These are phyloP conservation scores for Colletotrichum filicis DNA, from an alignment of 2,329 filamentous ascomycete species.

Conservation along the genomic window DNA sequence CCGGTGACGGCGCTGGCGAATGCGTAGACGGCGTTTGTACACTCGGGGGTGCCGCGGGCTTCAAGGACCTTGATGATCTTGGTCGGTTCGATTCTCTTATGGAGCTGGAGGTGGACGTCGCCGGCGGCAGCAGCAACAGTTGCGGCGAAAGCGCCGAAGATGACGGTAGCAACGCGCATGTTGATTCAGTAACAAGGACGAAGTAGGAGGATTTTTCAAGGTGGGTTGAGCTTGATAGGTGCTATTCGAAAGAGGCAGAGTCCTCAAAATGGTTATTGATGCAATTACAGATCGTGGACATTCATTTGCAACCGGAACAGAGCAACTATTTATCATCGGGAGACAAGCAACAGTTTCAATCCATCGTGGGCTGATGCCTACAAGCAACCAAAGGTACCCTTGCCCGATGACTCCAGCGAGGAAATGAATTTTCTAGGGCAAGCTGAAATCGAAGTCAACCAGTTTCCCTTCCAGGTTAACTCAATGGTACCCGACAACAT, in stretches of 20 bases:
- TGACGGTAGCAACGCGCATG: not conserved
- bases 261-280: no score
- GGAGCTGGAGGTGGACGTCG: not conserved
- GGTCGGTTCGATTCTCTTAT: conserved; percentile 10
- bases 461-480: not conserved
- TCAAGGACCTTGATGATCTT: not conserved
- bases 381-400: not conserved
- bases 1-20: conserved; percentile 7
- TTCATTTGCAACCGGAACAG: no score
- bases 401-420: not conserved
- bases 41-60: not conserved
- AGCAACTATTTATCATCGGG: no score
- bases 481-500: not conserved
- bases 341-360: no score
- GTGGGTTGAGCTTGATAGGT: not conserved
- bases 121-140: not conserved
- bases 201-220: not conserved
- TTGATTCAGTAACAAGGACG: not conserved
- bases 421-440: not conserved
- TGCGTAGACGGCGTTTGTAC: not conserved
- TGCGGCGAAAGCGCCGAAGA: conserved; percentile 11
- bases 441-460: not conserved
- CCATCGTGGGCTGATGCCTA: not conserved
- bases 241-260: not conserved
- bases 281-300: no score